phyloP scores from a whole-genome alignment of 2,329 filamentous ascomycete species.

The Aspergillus ochraceus region DNA sequence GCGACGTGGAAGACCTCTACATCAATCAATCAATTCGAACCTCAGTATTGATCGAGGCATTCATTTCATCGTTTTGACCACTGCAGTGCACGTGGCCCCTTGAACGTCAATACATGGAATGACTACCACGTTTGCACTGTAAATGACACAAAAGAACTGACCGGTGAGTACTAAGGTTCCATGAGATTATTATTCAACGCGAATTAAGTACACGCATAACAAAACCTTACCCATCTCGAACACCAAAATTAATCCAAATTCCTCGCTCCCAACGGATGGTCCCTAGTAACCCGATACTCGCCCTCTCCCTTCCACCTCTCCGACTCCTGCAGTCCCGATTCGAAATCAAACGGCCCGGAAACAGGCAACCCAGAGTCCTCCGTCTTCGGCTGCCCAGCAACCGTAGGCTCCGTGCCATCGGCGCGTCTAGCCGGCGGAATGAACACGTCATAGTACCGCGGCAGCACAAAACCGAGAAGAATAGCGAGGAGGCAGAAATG shows the following conservation, averaged over 20 bases:
- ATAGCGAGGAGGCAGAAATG: slow-evolving; percentile 51
- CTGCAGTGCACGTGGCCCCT: too few relatives aligned
- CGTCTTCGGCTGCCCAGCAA: not conserved
- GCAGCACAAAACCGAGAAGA: slow-evolving; percentile 51
- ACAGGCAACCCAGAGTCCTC: not conserved
- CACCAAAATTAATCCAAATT: not conserved
- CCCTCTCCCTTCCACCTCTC: not conserved
- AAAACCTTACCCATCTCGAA: not conserved
- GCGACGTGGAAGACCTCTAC: too few relatives aligned
- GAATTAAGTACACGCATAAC: too few relatives aligned
- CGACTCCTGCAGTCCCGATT: not conserved
- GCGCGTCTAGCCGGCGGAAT: slow-evolving; percentile 49
- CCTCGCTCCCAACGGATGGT: not conserved
- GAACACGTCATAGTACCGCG: slow-evolving; percentile 56
- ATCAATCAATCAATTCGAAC: too few relatives aligned
- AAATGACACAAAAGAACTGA: too few relatives aligned
- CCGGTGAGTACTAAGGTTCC: too few relatives aligned
- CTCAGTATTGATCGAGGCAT: too few relatives aligned
- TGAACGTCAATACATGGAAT: too few relatives aligned
- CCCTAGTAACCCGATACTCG: not conserved
- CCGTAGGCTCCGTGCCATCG: slow-evolving; percentile 39
- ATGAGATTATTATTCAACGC: too few relatives aligned
- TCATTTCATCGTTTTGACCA: too few relatives aligned
- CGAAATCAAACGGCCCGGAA: not conserved
- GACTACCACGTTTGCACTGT: too few relatives aligned